Evolutionary conservation across 2,329 filamentous ascomycete genomes (phyloP).

Genomic region (Daldinia sp.): DNA sequence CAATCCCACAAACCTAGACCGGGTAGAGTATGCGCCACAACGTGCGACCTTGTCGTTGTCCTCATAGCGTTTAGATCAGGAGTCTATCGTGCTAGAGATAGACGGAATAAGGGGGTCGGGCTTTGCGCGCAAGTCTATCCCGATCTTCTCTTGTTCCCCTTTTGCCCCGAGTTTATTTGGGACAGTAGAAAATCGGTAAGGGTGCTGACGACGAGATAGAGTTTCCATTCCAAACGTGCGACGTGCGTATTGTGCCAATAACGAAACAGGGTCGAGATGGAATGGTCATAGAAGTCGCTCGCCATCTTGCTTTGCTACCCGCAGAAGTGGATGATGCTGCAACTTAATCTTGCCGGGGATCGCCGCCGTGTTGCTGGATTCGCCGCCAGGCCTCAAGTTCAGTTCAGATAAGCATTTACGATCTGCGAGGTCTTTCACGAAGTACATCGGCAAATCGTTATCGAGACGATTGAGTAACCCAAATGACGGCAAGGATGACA

Average conservation of each 20-base stretch:
- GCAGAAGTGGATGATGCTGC: not conserved
- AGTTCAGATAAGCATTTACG: not conserved
- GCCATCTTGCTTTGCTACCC: not conserved
- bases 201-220: constrained; percentile 9
- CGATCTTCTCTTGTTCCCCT: constrained; percentile 6
- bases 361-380: not conserved
- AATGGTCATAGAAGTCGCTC: constrained; percentile 32
- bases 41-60: not conserved
- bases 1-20: constrained; percentile 25
- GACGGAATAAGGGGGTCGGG: constrained; percentile 4
- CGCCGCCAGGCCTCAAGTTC: not conserved
- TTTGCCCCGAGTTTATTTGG: not conserved
- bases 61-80: constrained; percentile 24
- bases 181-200: not conserved
- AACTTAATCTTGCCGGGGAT: constrained; percentile 9
- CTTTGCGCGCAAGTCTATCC: constrained; percentile 1
- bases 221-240: constrained; percentile 36
- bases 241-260: constrained; percentile 10
- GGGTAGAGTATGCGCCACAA: constrained; percentile 12
- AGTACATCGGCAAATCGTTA: constrained; percentile 9
- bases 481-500: not conserved
- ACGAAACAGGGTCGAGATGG: constrained; percentile 29
- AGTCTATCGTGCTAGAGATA: constrained; percentile 28
- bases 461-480: not conserved
- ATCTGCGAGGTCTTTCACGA: not conserved